Percentiles rank a stretch among this genome's conserved stretches.
These are phyloP conservation scores for Penicillium simplicissimum DNA, from an alignment of 495 filamentous ascomycete genomes.

Conservation along the genomic window DNA sequence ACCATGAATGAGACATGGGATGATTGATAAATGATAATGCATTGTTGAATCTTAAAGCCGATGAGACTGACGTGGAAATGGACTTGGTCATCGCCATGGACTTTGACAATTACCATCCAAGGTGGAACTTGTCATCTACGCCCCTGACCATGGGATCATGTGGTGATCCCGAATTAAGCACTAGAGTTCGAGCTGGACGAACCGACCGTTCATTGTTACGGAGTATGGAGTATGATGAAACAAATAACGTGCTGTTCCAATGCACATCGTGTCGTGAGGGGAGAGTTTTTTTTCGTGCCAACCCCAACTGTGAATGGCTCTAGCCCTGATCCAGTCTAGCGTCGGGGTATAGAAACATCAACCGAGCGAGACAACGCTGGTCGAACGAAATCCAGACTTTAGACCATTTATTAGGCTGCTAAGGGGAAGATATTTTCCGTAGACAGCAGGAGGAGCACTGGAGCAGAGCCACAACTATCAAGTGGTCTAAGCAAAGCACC, in stretches of 20 bases:
- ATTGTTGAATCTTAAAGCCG: background rate
- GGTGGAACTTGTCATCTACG: background rate
- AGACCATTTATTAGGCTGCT: background rate
- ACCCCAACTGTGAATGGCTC: background rate
- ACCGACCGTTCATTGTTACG: background rate
- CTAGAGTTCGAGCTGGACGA: background rate
- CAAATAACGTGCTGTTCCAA: background rate
- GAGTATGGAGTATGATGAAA: background rate
- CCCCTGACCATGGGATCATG: background rate
- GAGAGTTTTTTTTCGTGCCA: background rate
- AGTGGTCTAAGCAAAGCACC: too few species aligned
- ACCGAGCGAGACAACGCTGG: background rate
- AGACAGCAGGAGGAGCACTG: too few species aligned
- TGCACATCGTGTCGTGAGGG: background rate
- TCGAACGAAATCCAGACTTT: background rate
- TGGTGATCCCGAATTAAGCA: background rate
- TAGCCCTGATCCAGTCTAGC: slow-evolving; percentile 1
- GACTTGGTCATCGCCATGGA: background rate
- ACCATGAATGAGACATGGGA: background rate
- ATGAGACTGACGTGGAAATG: background rate
- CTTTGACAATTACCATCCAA: background rate
- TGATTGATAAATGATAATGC: slow-evolving; percentile 1
- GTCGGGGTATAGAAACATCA: background rate
- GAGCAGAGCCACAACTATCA: too few species aligned
- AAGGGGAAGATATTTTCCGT: background rate